Evolutionary conservation across 306 rosid species (phyloP).

Genomic region (Benincasa hispida): DNA sequence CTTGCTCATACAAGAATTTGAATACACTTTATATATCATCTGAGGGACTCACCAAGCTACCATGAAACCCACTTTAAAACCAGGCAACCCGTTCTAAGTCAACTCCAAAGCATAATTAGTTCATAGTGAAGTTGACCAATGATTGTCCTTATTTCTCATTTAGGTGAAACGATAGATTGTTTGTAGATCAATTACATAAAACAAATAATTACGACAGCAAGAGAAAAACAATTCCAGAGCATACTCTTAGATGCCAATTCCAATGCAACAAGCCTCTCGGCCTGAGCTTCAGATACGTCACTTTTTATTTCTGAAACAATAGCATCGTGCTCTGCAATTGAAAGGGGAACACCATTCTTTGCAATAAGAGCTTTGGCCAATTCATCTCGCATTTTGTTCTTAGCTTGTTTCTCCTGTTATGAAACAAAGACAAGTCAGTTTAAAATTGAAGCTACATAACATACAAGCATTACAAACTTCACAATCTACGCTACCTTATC

Average conservation of each 20-base stretch:
- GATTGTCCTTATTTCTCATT: not conserved
- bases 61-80: not conserved
- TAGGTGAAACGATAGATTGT: not conserved
- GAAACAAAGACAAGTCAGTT: not conserved
- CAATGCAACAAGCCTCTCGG: constrained; percentile 32
- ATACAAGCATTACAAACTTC: not conserved
- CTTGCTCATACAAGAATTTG: not conserved
- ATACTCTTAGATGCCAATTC: constrained; percentile 32
- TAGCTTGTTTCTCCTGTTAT: constrained; percentile 25
- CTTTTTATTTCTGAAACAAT: constrained; percentile 27
- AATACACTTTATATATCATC: not conserved
- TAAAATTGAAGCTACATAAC: not conserved
- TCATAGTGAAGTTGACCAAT: not conserved
- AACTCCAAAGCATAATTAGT: not conserved
- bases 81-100: not conserved
- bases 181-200: not conserved
- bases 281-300: constrained; percentile 42
- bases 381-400: constrained; percentile 34
- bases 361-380: constrained; percentile 23
- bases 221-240: not conserved
- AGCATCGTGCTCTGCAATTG: constrained; percentile 21
- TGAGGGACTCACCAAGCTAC: not conserved
- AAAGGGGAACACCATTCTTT: constrained; percentile 17
- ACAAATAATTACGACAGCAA: not conserved
- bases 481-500: constrained; percentile 21